Conservation (phyloP, 2,329 filamentous ascomycete species). For the Chaetomium sp. region DNA sequence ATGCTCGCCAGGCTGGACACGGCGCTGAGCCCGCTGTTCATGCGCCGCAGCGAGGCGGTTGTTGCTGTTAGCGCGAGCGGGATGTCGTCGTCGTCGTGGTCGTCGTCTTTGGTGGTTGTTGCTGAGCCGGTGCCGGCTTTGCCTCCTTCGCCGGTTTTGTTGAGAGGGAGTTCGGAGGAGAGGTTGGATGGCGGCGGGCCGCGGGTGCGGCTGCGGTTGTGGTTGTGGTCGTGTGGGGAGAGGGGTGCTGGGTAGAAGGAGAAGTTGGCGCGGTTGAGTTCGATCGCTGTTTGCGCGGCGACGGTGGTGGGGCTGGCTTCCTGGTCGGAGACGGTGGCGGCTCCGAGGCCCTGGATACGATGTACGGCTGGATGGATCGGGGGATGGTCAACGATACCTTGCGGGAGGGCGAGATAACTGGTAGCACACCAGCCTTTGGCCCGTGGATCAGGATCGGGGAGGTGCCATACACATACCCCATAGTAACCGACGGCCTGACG, state of each 20-base stretch:
- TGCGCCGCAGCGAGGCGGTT: conserved; percentile 56
- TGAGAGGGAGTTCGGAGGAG: background rate
- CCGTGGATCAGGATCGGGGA: conserved; percentile 2
- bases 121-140: background rate
- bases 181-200: background rate
- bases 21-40: conserved; percentile 55
- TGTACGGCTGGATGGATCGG: conserved; percentile 15
- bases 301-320: conserved; percentile 1
- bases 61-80: conserved; percentile 39
- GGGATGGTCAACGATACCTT: conserved; percentile 17
- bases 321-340: conserved; percentile 18
- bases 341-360: conserved; percentile 8
- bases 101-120: background rate
- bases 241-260: conserved; percentile 20
- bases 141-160: background rate
- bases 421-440: background rate
- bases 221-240: background rate
- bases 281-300: conserved; percentile 2
- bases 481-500: conserved; percentile 16
- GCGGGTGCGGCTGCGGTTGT: background rate
- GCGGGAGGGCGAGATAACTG: conserved; percentile 7
- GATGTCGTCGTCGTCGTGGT: background rate
- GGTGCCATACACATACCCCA: conserved; percentile 15
- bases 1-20: conserved; percentile 26
- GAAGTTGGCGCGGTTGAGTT: conserved; percentile 25